Conservation (phyloP, 2,329 filamentous ascomycete genomes). For the Hypomyces rosellus region DNA sequence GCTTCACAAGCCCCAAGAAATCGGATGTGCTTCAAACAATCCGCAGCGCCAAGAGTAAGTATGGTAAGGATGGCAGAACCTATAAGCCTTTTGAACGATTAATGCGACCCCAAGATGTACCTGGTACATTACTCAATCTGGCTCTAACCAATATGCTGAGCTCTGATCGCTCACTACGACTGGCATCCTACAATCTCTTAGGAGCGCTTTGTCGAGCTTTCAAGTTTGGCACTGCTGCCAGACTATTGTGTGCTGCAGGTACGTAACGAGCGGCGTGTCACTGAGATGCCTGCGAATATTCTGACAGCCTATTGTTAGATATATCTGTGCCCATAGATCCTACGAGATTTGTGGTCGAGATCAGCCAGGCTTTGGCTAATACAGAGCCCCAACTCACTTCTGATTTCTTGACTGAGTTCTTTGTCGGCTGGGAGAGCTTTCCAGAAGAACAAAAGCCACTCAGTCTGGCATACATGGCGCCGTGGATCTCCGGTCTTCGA, state of each 20-base stretch:
- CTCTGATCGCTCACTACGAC: conserved; percentile 50
- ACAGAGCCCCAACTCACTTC: conserved; percentile 61
- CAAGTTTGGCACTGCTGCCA: conserved; percentile 56
- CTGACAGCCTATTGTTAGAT: conserved; percentile 33
- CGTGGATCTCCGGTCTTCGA: conserved; percentile 58
- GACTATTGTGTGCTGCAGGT: conserved; percentile 58
- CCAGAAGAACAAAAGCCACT: conserved; percentile 60
- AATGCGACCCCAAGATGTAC: conserved; percentile 63
- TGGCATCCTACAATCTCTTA: conserved; percentile 62
- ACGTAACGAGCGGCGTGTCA: conserved; percentile 12
- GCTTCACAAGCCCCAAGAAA: conserved; percentile 62
- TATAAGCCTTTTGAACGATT: conserved; percentile 58
- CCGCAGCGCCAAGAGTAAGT: conserved; percentile 55
- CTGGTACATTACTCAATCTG: conserved; percentile 61
- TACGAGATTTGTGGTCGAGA: conserved; percentile 57
- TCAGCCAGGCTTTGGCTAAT: conserved; percentile 56
- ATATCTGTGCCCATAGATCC: conserved; percentile 58
- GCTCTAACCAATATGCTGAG: conserved; percentile 62
- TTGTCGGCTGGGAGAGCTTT: conserved; percentile 66
- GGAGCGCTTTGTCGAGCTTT: conserved; percentile 62
- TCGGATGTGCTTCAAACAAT: conserved; percentile 58
- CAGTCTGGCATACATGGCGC: conserved; percentile 63
- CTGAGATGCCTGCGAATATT: background rate
- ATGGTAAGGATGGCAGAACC: conserved; percentile 55
- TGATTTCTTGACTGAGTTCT: conserved; percentile 68